Evolutionary conservation across 177 flowering plant genomes (phyloP).

Genomic region (Vitis hybrid): DNA sequence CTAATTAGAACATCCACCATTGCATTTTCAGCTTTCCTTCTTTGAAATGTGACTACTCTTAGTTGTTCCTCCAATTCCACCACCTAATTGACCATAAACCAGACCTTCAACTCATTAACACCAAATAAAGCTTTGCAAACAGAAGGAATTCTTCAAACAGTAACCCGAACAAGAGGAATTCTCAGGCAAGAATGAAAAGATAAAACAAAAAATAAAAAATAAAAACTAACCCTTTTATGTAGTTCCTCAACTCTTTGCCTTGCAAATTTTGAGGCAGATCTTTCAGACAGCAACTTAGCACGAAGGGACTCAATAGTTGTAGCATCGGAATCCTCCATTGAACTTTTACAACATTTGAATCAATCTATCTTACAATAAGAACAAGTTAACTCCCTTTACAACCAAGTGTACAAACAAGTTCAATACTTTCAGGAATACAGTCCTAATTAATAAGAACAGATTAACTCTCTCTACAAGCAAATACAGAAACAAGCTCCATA

Average conservation of each 20-base stretch:
- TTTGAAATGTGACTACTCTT: conserved; percentile 58
- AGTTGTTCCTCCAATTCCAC: conserved; percentile 32
- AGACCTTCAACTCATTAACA: conserved; percentile 65
- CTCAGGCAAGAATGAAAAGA: not conserved
- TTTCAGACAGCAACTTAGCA: conserved; percentile 78
- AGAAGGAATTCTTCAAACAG: not conserved
- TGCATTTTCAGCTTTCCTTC: conserved; percentile 81
- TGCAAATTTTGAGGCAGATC: conserved; percentile 77
- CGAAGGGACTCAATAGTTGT: conserved; percentile 91
- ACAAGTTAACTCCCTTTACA: no score
- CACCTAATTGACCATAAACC: no score
- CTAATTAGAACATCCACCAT: conserved; percentile 73
- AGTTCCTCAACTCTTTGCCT: conserved; percentile 82
- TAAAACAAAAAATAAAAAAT: not conserved
- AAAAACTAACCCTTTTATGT: conserved; percentile 58
- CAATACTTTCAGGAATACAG: no score
- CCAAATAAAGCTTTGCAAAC: conserved; percentile 31
- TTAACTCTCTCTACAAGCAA: no score
- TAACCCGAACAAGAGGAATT: not conserved
- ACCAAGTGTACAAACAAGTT: no score
- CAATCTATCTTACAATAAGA: no score
- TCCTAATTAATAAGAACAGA: no score
- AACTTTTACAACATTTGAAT: no score
- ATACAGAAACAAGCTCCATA: no score
- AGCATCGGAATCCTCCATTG: conserved; percentile 54